Conservation (phyloP, 305 asterid genomes). For the Fraxinus paxiana region DNA sequence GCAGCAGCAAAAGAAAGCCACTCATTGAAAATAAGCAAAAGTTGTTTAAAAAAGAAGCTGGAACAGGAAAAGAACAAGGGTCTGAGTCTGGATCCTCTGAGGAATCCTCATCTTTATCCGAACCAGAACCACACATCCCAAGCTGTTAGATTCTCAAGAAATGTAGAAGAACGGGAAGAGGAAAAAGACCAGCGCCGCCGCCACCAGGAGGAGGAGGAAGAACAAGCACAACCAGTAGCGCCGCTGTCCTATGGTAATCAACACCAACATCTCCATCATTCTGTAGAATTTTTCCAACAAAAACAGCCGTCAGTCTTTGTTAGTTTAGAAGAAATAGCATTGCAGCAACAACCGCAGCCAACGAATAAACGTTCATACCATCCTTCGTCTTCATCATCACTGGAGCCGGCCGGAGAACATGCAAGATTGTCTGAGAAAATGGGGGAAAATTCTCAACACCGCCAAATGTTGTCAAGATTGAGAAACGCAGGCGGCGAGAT, state of each 20-base stretch:
- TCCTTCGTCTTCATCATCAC: slow-evolving; percentile 26
- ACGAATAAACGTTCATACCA: slow-evolving; percentile 42
- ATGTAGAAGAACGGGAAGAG: slow-evolving; percentile 33
- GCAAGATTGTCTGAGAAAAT: slow-evolving; percentile 44
- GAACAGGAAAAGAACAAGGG: slow-evolving; percentile 43
- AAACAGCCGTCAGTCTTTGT: slow-evolving; percentile 26
- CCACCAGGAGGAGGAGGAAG: background rate
- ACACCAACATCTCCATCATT: background rate
- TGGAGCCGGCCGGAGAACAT: slow-evolving; percentile 46
- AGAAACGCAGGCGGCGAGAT: slow-evolving; percentile 58
- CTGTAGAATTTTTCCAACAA: slow-evolving; percentile 22
- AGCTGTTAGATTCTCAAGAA: slow-evolving; percentile 21
- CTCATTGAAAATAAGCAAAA: slow-evolving; percentile 10
- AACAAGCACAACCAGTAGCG: background rate
- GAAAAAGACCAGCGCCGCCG: slow-evolving; percentile 21
- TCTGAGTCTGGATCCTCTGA: slow-evolving; percentile 81
- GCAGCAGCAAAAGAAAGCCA: background rate
- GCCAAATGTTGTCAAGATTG: slow-evolving; percentile 33
- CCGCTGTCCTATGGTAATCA: background rate
- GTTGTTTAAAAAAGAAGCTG: slow-evolving; percentile 45
- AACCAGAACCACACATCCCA: slow-evolving; percentile 25
- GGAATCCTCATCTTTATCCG: slow-evolving; percentile 43
- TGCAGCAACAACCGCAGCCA: slow-evolving; percentile 23
- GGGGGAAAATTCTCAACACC: slow-evolving; percentile 38
- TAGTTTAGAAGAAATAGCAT: slow-evolving; percentile 22